Evolutionary conservation across 148 eudicot species (phyloP).

Genomic region (Arbutus unedo): DNA sequence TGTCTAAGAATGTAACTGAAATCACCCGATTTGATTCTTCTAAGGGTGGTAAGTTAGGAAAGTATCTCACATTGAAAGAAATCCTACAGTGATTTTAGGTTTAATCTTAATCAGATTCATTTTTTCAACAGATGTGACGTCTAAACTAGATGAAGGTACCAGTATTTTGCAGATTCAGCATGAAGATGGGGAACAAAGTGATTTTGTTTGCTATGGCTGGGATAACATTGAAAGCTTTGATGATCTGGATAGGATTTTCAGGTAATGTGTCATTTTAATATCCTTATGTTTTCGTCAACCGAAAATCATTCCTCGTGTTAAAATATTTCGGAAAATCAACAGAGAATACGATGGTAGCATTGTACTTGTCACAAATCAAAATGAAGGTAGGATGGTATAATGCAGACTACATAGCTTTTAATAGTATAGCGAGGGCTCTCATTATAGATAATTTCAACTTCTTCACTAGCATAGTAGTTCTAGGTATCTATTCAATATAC

Average conservation of each 20-base stretch:
- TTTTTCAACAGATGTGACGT: conserved; percentile 37
- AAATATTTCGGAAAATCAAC: neutral
- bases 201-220: conserved; percentile 73
- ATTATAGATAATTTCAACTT: neutral
- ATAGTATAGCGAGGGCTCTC: neutral
- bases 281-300: neutral
- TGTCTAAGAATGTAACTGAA: conserved; percentile 26
- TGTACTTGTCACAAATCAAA: neutral
- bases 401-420: neutral
- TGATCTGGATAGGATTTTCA: conserved; percentile 83
- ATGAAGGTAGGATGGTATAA: neutral
- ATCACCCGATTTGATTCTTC: conserved; percentile 13
- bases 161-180: conserved; percentile 39
- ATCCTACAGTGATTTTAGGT: neutral
- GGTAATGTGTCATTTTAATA: conserved; percentile 39
- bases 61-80: neutral
- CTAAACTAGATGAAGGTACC: conserved; percentile 31
- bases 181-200: conserved; percentile 56
- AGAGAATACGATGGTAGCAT: neutral
- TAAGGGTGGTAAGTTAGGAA: conserved; percentile 12
- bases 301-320: neutral
- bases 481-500: neutral
- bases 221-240: conserved; percentile 80
- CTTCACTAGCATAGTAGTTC: neutral
- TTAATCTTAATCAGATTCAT: neutral